Conservation (phyloP, 768 basidiomycete genomes). For the Boletus reticulatus region DNA sequence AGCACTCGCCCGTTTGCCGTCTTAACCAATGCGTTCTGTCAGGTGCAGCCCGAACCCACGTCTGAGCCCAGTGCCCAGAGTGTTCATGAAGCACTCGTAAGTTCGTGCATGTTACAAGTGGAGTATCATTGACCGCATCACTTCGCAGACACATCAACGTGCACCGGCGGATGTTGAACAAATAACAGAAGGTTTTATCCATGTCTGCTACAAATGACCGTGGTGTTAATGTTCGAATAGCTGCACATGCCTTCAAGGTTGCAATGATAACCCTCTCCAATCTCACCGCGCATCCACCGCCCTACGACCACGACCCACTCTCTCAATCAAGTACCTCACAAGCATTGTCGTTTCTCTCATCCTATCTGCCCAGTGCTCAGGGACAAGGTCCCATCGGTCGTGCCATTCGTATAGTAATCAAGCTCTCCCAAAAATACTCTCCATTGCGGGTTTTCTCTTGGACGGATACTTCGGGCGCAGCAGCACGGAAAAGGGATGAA, state of each 20-base stretch:
- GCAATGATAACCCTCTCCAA: conserved; percentile 66
- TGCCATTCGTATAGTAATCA: conserved; percentile 62
- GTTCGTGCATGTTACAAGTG: background rate
- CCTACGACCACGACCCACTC: conserved; percentile 52
- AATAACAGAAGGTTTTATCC: conserved; percentile 48
- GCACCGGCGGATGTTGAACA: conserved; percentile 36
- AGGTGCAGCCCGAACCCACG: conserved; percentile 16
- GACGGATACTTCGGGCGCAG: conserved; percentile 39
- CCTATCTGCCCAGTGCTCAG: conserved; percentile 68
- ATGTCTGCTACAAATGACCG: background rate
- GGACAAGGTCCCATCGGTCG: conserved; percentile 77
- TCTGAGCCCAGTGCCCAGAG: background rate
- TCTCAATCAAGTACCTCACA: conserved; percentile 37
- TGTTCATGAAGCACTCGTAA: conserved; percentile 15
- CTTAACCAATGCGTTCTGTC: background rate
- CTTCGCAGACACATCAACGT: conserved; percentile 13
- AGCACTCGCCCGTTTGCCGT: background rate
- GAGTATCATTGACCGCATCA: background rate
- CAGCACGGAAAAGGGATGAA: conserved; percentile 57
- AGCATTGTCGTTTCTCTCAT: conserved; percentile 53
- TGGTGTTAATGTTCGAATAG: conserved; percentile 34
- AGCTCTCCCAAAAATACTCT: conserved; percentile 60
- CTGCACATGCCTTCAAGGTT: conserved; percentile 72
- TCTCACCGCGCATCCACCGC: conserved; percentile 58
- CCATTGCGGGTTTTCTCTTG: conserved; percentile 44